A percentile compares a stretch with the other conserved stretches of the same genome.
Conservation (phyloP, 345 rosid species). For the Reutealis trisperma region DNA sequence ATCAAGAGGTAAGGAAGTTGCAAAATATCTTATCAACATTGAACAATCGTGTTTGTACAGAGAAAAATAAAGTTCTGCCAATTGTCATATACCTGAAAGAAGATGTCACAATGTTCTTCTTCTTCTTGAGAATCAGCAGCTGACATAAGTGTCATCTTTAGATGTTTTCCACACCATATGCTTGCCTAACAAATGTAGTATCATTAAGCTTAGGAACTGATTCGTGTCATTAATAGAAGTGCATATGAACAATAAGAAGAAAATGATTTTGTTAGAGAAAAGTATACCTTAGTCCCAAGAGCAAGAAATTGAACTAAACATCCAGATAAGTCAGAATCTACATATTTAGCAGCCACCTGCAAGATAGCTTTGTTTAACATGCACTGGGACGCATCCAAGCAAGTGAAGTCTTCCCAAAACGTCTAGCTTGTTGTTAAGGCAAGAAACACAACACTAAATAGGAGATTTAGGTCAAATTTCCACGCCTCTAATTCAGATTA, state of each 20-base stretch:
- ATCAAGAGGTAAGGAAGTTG: not conserved
- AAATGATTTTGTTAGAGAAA: not conserved
- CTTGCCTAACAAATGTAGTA: constrained; percentile 48
- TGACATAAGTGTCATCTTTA: constrained; percentile 81
- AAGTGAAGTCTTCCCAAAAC: constrained; percentile 87
- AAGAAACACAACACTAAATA: not conserved
- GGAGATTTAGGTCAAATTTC: not conserved
- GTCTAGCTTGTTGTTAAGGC: constrained; percentile 54
- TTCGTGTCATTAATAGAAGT: not conserved
- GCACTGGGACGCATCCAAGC: constrained; percentile 87
- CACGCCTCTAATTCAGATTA: not conserved
- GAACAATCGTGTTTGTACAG: not conserved
- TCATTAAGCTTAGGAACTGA: constrained; percentile 16
- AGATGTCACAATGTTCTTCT: constrained; percentile 67
- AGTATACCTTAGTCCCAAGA: constrained; percentile 66
- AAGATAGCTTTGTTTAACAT: constrained; percentile 66
- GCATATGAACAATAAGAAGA: not conserved
- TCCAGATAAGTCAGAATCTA: constrained; percentile 46
- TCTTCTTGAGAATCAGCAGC: constrained; percentile 87
- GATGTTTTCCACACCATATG: constrained; percentile 83
- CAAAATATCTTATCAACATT: not conserved
- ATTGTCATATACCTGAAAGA: constrained; percentile 56
- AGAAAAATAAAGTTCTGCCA: not conserved
- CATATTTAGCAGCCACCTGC: constrained; percentile 55
- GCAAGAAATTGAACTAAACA: constrained; percentile 47